Base-by-base conservation (phyloP, 2,329 filamentous ascomycete species). In the Colletotrichum costaricense region DNA sequence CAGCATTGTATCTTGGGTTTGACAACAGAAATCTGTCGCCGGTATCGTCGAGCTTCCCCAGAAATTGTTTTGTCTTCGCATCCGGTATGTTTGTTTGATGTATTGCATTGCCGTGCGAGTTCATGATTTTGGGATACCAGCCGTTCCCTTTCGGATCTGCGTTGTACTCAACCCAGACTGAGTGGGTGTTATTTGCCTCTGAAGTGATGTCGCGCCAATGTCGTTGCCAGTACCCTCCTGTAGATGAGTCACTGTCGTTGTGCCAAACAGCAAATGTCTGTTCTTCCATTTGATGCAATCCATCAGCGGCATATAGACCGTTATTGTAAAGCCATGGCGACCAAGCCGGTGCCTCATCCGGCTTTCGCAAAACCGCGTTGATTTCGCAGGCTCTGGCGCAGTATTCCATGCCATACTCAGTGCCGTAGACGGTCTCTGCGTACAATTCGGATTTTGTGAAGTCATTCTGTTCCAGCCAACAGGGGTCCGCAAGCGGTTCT, bases 161-260 rank as follows among this genome's bases (percentile, higher is more conserved):
- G 28, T 72, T 78, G 52, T 72, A 76, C 63, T 78, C 77, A 14
- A 77, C 73, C 77, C 77, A 78, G 5, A 78, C 76, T 9, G 56
- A 65, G 52, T 75, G 70, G 3, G 77, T 75, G 59, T 76, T 78
- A 26, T 74, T 62, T 33, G 59, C 38, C 28, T 76, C 74, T 4
- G 76, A 26, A 2, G 75, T 73, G 8, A 77, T 78, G 54, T 78
- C 77, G 4, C 77, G 76, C 77, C 77, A 78, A 58, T 76, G 76
- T 5, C 77, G 72, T 68, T 78, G 76, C 77, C 77, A 78, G 54
- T 77, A 76, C 1, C 77, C 77, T 1, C 75, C 73, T 6, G 68
- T 76, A 12, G 74, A 54, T 19, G 75, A 75, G 52, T 68, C 68
- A 6, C 26, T 46, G 65, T 76, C 77, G 16, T 75, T 57, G 67